These are phyloP conservation scores for Kwoniella europaea DNA, from an alignment of 768 basidiomycete species.

Conservation along the genomic window DNA sequence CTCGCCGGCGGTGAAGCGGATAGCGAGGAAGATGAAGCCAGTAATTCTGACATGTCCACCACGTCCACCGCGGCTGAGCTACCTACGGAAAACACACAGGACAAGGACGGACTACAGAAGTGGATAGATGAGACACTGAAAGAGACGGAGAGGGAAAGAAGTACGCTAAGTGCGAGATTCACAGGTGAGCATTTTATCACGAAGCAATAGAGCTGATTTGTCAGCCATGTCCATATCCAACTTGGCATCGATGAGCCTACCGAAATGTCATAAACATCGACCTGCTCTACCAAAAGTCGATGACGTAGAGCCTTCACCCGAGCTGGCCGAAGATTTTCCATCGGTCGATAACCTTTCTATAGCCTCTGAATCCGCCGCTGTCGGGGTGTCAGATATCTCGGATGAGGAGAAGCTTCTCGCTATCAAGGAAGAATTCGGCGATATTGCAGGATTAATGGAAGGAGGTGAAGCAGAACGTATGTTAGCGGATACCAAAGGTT, in stretches of 20 bases:
- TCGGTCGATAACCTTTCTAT: not conserved
- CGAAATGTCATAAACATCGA: constrained; percentile 12
- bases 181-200: constrained; percentile 29
- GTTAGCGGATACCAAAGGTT: constrained; percentile 66
- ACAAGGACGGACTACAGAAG: constrained; percentile 4
- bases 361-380: constrained; percentile 7
- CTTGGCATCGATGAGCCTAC: constrained; percentile 14
- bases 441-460: constrained; percentile 59
- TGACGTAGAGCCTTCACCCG: not conserved
- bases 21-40: constrained; percentile 28
- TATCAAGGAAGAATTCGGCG: constrained; percentile 67
- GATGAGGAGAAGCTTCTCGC: constrained; percentile 64
- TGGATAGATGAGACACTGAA: constrained; percentile 32
- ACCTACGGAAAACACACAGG: not conserved
- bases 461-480: constrained; percentile 61
- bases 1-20: constrained; percentile 19
- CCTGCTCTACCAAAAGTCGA: constrained; percentile 8
- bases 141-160: constrained; percentile 20
- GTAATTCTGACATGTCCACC: not conserved
- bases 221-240: constrained; percentile 33
- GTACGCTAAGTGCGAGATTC: constrained; percentile 32
- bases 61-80: not conserved
- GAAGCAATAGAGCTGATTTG: constrained; percentile 7
- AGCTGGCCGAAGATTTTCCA: constrained; percentile 1
- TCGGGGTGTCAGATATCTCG: constrained; percentile 50